A percentile compares a stretch with the other conserved stretches of the same genome.
Evolutionary conservation across 371 early-diverging fungal genomes (phyloP).

Genomic region (Rhizopus delemar): DNA sequence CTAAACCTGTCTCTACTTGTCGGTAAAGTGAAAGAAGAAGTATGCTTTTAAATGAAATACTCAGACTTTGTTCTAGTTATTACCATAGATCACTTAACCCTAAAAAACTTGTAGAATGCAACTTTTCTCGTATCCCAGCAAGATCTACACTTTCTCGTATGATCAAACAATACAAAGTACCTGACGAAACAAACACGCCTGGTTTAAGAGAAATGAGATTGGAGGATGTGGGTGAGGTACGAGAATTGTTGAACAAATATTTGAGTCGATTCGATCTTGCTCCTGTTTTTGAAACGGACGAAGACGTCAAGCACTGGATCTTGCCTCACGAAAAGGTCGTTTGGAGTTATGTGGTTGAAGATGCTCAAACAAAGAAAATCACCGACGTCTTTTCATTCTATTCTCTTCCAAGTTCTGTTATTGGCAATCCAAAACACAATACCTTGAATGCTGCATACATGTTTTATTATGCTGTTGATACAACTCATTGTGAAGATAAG

Average conservation of each 20-base stretch:
- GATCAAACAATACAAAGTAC: slow-evolving; percentile 74
- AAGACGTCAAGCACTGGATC: slow-evolving; percentile 92
- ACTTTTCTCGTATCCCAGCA: slow-evolving; percentile 79
- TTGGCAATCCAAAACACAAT: slow-evolving; percentile 73
- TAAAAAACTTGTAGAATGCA: slow-evolving; percentile 90
- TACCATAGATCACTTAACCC: slow-evolving; percentile 93
- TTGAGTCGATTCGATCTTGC: slow-evolving; percentile 70
- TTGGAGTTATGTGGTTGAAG: slow-evolving; percentile 91
- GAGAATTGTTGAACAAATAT: slow-evolving; percentile 72
- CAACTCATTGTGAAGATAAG: slow-evolving; percentile 21
- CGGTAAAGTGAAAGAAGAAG: slow-evolving; percentile 47
- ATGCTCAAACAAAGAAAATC: slow-evolving; percentile 60
- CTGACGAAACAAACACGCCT: slow-evolving; percentile 60
- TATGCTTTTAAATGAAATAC: neutral
- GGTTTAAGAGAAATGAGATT: slow-evolving; percentile 79
- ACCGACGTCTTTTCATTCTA: slow-evolving; percentile 94
- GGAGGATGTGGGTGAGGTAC: slow-evolving; percentile 76
- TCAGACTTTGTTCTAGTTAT: slow-evolving; percentile 56
- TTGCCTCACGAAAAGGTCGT: slow-evolving; percentile 82
- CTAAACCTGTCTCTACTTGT: slow-evolving; percentile 85
- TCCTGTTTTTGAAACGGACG: slow-evolving; percentile 74
- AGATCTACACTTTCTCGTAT: slow-evolving; percentile 76
- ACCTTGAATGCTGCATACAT: slow-evolving; percentile 89
- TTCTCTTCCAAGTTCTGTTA: slow-evolving; percentile 86
- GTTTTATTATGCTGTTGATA: slow-evolving; percentile 86